Evolutionary conservation across 2,329 filamentous ascomycete species (phyloP).

Genomic region (Cladosporium sp.): DNA sequence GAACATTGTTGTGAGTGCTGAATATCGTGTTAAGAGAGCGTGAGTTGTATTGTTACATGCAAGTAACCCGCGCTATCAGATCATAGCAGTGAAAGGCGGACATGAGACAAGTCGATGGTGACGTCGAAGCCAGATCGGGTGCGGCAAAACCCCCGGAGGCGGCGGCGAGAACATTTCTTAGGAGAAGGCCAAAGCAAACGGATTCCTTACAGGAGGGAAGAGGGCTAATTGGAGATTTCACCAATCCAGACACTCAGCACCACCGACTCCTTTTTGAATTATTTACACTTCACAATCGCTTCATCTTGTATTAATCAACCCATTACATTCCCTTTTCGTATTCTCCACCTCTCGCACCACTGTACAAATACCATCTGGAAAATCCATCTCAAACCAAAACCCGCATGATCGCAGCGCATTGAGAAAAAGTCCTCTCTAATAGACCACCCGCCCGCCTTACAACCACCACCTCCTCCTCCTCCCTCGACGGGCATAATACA

Average conservation of each 20-base stretch:
- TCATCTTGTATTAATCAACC: neutral
- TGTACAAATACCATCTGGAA: no score
- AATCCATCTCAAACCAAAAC: no score
- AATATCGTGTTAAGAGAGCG: no score
- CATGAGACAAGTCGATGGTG: neutral
- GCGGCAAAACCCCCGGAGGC: neutral
- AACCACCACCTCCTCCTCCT: neutral
- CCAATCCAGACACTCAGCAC: neutral
- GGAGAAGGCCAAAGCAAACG: no score
- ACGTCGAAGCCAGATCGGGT: neutral
- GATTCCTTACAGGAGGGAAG: neutral
- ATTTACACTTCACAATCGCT: neutral
- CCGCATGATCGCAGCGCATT: no score
- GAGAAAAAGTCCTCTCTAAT: no score
- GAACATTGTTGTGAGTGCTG: constrained; percentile 13
- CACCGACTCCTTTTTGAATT: neutral
- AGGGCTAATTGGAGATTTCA: neutral
- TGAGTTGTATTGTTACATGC: neutral
- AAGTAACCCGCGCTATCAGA: neutral
- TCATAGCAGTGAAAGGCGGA: neutral
- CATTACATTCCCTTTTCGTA: no score
- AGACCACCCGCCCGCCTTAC: neutral
- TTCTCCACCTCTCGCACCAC: no score
- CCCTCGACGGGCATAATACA: neutral
- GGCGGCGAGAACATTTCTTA: neutral